These are phyloP conservation scores for Diphasiastrum complanatum DNA, from an alignment of 83 land plant species.

Conservation along the genomic window DNA sequence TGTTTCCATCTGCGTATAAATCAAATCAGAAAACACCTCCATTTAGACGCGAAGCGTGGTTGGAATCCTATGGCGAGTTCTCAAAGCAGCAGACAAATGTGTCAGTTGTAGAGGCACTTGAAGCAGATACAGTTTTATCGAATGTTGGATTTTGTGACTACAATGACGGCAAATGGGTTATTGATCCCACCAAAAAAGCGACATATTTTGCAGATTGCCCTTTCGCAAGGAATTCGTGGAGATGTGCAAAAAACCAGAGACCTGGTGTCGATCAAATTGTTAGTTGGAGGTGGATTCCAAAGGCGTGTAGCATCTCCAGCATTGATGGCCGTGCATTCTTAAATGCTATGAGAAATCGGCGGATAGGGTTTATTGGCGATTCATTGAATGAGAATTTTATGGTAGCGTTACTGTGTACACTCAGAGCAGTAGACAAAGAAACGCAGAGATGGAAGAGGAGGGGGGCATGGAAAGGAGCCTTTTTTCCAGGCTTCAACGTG, in stretches of 20 bases:
- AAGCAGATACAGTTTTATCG: no score
- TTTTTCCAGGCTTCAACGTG: conserved; percentile 80
- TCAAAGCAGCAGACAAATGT: no score
- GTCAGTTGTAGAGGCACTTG: no score
- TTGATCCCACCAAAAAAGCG: conserved; percentile 33
- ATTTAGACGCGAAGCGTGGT: no score
- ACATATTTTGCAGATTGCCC: conserved; percentile 64
- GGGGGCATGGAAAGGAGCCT: conserved; percentile 89
- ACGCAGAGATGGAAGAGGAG: conserved; percentile 84
- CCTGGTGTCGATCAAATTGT: conserved; percentile 50
- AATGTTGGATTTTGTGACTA: no score
- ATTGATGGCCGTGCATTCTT: conserved; percentile 54
- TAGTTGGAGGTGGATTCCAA: conserved; percentile 77
- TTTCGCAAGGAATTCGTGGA: conserved; percentile 89
- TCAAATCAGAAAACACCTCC: no score
- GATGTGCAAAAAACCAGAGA: conserved; percentile 60
- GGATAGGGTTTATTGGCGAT: conserved; percentile 85
- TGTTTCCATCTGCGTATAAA: no score
- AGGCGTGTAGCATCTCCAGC: conserved; percentile 33
- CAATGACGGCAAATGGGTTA: conserved; percentile 51
- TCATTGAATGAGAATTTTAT: conserved; percentile 92
- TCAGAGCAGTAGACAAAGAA: conserved; percentile 49
- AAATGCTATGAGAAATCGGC: conserved; percentile 45
- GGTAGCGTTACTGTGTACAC: conserved; percentile 62
- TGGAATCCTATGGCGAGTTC: no score